These are phyloP conservation scores for Bocquillonia castaneifolia DNA, from an alignment of 441 rosid genomes.

Conservation along the genomic window DNA sequence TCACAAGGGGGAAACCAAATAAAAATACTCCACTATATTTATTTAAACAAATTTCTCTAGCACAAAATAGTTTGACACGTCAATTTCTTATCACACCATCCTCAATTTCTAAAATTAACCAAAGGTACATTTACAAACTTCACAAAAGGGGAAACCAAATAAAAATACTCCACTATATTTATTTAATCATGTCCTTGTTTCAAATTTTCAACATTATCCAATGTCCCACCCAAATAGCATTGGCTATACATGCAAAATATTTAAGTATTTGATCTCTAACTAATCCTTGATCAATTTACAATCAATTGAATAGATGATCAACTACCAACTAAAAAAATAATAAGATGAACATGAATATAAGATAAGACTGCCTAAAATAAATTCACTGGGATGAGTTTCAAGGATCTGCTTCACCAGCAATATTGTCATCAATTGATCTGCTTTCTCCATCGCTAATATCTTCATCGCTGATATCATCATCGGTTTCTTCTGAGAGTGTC, in stretches of 20 bases:
- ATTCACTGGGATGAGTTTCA: slow-evolving; percentile 12
- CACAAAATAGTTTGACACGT: too few relatives aligned
- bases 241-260: slow-evolving; percentile 14
- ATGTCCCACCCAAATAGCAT: slow-evolving; percentile 2
- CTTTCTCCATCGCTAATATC: slow-evolving; percentile 35
- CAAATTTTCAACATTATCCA: slow-evolving; percentile 9
- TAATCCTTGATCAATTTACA: slow-evolving; percentile 22
- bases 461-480: slow-evolving; percentile 32
- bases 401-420: slow-evolving; percentile 43
- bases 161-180: background rate
- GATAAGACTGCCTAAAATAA: background rate
- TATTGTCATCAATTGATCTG: slow-evolving; percentile 37
- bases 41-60: background rate
- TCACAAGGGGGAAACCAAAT: background rate
- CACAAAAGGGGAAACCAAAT: background rate
- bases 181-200: slow-evolving; percentile 1
- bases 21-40: background rate
- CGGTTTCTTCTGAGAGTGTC: slow-evolving; percentile 26
- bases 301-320: slow-evolving; percentile 3
- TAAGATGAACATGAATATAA: slow-evolving; percentile 4
- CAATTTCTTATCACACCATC: too few relatives aligned
- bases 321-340: background rate
- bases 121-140: too few relatives aligned
- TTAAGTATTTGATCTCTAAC: slow-evolving; percentile 13
- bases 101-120: too few relatives aligned